These are phyloP conservation scores for Nicotiana paniculata DNA, from an alignment of 257 asterid genomes.

Conservation along the genomic window DNA sequence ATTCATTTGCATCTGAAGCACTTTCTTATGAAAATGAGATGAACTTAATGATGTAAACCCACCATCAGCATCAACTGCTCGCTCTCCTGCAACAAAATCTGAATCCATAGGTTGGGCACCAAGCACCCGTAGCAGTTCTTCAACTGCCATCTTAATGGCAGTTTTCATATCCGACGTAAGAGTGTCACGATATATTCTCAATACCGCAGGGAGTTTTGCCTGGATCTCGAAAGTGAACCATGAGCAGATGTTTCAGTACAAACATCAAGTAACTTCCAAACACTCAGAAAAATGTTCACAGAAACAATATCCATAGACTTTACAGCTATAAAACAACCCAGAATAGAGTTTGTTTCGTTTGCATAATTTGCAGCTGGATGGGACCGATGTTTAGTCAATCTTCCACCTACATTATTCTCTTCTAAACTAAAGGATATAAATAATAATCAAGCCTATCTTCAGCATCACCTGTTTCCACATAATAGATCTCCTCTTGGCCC, in stretches of 20 bases:
- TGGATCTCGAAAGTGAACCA: slow-evolving; percentile 29
- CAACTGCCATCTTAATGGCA: slow-evolving; percentile 73
- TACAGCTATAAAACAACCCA: not conserved
- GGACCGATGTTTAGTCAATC: not conserved
- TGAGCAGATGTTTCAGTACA: slow-evolving; percentile 10
- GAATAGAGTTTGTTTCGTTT: not conserved
- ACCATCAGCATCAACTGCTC: slow-evolving; percentile 77
- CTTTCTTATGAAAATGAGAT: not conserved
- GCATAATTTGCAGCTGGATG: not conserved
- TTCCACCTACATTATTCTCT: slow-evolving; percentile 1
- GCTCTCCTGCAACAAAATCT: slow-evolving; percentile 69
- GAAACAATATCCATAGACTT: not conserved
- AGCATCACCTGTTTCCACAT: not conserved
- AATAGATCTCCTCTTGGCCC: not conserved
- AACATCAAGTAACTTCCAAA: not conserved
- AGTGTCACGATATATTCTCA: slow-evolving; percentile 88
- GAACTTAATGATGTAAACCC: slow-evolving; percentile 20
- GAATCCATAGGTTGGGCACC: slow-evolving; percentile 52
- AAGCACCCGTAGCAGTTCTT: slow-evolving; percentile 57
- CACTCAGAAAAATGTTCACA: not conserved
- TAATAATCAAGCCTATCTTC: not conserved
- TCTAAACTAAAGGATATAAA: not conserved
- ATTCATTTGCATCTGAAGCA: slow-evolving; percentile 4
- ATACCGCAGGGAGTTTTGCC: slow-evolving; percentile 93
- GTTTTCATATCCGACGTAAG: slow-evolving; percentile 83